Percentiles rank a stretch among this genome's conserved stretches.
These are phyloP conservation scores for Eremothecium gossypii DNA, from an alignment of 1,139 yeast genomes.

Conservation along the genomic window DNA sequence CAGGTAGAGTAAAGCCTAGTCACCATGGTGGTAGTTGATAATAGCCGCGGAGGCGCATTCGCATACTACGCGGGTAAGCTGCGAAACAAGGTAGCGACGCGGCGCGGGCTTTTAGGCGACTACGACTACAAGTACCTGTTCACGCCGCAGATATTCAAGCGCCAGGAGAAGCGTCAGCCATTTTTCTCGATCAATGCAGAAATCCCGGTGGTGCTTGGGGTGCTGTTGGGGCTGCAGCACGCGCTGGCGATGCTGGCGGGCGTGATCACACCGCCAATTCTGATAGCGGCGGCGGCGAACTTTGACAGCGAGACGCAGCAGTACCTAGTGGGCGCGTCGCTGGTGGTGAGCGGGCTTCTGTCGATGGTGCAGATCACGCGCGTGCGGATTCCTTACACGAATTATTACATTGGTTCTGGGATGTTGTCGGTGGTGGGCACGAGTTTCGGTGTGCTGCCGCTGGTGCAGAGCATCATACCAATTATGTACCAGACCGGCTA, in stretches of 20 bases:
- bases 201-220: constrained; percentile 69
- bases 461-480: constrained; percentile 67
- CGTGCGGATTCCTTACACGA: constrained; percentile 62
- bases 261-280: constrained; percentile 74
- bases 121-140: constrained; percentile 72
- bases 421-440: constrained; percentile 82
- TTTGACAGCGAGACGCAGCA: constrained; percentile 43
- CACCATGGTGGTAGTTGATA: too few species aligned
- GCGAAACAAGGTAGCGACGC: constrained; percentile 46
- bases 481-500: constrained; percentile 67
- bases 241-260: constrained; percentile 88
- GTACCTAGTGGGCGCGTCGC: constrained; percentile 68
- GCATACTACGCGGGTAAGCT: too few species aligned
- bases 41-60: too few species aligned
- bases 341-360: constrained; percentile 66
- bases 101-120: constrained; percentile 72
- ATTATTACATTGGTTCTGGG: constrained; percentile 78
- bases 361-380: constrained; percentile 74
- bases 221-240: constrained; percentile 77
- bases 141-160: constrained; percentile 39
- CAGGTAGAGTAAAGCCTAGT: too few species aligned
- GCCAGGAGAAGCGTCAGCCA: constrained; percentile 46
- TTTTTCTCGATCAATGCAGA: constrained; percentile 72
- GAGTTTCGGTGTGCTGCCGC: constrained; percentile 77
- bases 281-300: constrained; percentile 55